Percentiles rank a stretch among this genome's conserved stretches.
These are phyloP conservation scores for Termitomyces sp. DNA, from an alignment of 768 basidiomycete genomes.

Conservation along the genomic window DNA sequence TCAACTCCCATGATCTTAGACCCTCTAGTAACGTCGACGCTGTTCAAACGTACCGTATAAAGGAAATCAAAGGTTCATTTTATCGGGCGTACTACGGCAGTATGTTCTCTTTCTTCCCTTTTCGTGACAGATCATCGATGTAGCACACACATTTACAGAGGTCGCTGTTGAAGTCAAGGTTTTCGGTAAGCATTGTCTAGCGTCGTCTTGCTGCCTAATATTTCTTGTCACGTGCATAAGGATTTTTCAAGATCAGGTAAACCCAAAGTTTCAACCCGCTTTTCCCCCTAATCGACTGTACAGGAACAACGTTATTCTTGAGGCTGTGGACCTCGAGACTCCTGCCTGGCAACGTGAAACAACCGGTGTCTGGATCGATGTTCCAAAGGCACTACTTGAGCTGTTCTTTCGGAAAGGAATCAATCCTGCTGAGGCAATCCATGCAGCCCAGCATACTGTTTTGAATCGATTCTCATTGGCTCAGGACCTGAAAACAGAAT, in stretches of 20 bases:
- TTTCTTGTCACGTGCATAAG: slow-evolving; percentile 17
- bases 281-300: not conserved
- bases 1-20: not conserved
- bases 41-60: slow-evolving; percentile 67
- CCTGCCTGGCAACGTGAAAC: slow-evolving; percentile 72
- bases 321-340: slow-evolving; percentile 72
- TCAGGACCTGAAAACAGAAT: slow-evolving; percentile 73
- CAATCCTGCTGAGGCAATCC: slow-evolving; percentile 74
- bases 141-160: slow-evolving; percentile 28
- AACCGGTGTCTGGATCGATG: slow-evolving; percentile 75
- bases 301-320: slow-evolving; percentile 62
- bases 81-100: slow-evolving; percentile 67
- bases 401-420: slow-evolving; percentile 50
- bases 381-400: slow-evolving; percentile 47
- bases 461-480: slow-evolving; percentile 70
- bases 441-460: slow-evolving; percentile 80
- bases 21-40: slow-evolving; percentile 66
- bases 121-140: not conserved
- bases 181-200: slow-evolving; percentile 46
- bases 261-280: too few species aligned
- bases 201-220: not conserved
- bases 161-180: slow-evolving; percentile 64
- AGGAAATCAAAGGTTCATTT: slow-evolving; percentile 51
- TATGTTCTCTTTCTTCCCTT: slow-evolving; percentile 26
- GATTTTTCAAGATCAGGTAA: slow-evolving; percentile 77